Base-by-base conservation (phyloP, 1,284 basidiomycete species). In the Stereum hirsutum region DNA sequence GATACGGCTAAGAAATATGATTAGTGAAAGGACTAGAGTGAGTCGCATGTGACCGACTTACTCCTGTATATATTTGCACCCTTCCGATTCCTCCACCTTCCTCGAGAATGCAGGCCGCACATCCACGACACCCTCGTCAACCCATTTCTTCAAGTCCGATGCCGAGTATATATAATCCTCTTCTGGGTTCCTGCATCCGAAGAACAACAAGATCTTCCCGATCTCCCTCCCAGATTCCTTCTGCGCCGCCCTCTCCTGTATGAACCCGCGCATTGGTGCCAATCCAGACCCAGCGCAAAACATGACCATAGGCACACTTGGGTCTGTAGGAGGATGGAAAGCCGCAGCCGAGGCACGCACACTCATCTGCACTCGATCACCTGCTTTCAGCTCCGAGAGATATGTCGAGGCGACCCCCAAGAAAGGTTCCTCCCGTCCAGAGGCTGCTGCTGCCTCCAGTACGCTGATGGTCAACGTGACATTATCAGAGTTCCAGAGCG, bases 41-140 rank as follows among this genome's bases (percentile, higher is more conserved):
- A n/a, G 14, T 17, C 6, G 8, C 3, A n/a, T 15, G 33, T 20
- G 6, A 20, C 15, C n/a, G 1, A 12, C 33, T 35, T 20, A 35
- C 33, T 35, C 33, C 15, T 35, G 33, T n/a, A 35, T 35, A 20
- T 35, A 35, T 20, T 35, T 35, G 33, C 33, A 35, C 15, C 33
- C 33, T 10, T 17, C 2, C 10, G 33, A 35, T 8, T 35, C 11
- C 8, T 35, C 33, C 11, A 20, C 10, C 6, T n/a, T 8, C 33
- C 33, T 35, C 17, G 33, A 35, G 5, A 35, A 35, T 17, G 33
- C 33, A 12, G 33, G 33, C 15, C 33, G 33, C 17, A 35, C 33
- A 6, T 35, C 33, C 14, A 35, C 33, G 21, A 35, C 33, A 20
- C 33, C 33, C 15, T 17, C 10, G 10, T 19, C 5, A n/a, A 35